Evolutionary conservation across 345 rosid genomes (phyloP).

Genomic region (Acer yangbiense): DNA sequence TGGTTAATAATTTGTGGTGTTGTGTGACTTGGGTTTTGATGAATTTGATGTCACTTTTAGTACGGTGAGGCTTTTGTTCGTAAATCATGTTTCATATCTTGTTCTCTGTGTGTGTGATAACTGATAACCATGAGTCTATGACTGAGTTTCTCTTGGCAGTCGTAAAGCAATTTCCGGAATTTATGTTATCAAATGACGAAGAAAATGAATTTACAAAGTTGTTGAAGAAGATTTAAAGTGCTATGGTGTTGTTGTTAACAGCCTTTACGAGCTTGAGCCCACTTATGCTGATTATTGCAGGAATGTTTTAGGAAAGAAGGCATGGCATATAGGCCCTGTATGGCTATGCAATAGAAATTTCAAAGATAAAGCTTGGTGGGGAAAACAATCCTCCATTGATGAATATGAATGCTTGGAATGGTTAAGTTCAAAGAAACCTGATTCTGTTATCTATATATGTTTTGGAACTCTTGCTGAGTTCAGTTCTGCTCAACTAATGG

Average conservation of each 20-base stretch:
- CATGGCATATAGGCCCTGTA: conserved; percentile 49
- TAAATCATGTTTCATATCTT: no score
- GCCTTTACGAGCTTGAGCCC: conserved; percentile 46
- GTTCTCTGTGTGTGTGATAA: no score
- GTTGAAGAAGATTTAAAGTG: conserved; percentile 20
- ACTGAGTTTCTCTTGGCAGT: no score
- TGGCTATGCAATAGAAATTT: conserved; percentile 23
- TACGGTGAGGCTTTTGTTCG: no score
- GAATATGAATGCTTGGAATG: conserved; percentile 42
- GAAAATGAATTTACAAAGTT: background rate
- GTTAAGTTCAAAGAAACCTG: conserved; percentile 37
- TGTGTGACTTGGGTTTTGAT: no score
- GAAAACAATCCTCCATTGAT: conserved; percentile 19
- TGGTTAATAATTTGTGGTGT: no score
- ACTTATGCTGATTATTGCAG: conserved; percentile 41
- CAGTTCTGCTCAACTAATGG: conserved; percentile 22
- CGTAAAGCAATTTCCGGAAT: no score
- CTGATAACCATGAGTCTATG: no score
- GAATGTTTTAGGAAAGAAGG: conserved; percentile 36
- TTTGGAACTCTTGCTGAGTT: conserved; percentile 48
- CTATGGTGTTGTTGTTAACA: conserved; percentile 44
- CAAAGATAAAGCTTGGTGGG: conserved; percentile 27
- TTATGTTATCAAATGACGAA: background rate
- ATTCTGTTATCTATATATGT: conserved; percentile 30
- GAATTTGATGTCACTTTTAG: no score